Conservation (phyloP, 257 asterid genomes). For the Eustoma russellianum region DNA sequence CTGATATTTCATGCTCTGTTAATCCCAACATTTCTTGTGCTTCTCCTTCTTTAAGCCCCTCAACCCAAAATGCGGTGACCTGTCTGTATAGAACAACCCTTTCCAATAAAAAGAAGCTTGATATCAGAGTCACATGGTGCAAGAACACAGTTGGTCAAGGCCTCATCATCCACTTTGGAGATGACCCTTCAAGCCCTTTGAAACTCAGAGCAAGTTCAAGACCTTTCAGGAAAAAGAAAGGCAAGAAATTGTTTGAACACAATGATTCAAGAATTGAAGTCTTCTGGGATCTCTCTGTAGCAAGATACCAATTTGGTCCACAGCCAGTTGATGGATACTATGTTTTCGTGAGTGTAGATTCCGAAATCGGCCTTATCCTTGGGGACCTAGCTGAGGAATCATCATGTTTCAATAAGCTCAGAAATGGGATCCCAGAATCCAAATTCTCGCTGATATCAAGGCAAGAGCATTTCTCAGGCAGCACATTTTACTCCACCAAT, state of each 20-base stretch:
- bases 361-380: constrained; percentile 40
- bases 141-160: constrained; percentile 32
- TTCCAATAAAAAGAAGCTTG: constrained; percentile 31
- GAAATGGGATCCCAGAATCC: constrained; percentile 21
- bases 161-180: constrained; percentile 36
- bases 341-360: constrained; percentile 40
- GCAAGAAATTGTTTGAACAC: constrained; percentile 37
- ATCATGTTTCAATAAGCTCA: constrained; percentile 16
- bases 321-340: constrained; percentile 59
- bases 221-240: constrained; percentile 50
- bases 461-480: constrained; percentile 72
- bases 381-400: constrained; percentile 51
- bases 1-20: constrained; percentile 62
- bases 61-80: constrained; percentile 48
- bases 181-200: constrained; percentile 31
- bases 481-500: constrained; percentile 55
- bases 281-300: constrained; percentile 67
- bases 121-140: constrained; percentile 57
- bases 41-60: constrained; percentile 34
- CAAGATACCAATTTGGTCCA: constrained; percentile 54
- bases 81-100: constrained; percentile 40
- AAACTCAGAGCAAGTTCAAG: constrained; percentile 53
- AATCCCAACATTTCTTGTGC: constrained; percentile 41
- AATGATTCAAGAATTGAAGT: constrained; percentile 29
- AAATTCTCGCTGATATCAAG: constrained; percentile 45